Conservation (phyloP, 305 asterid species). For the Fraxinus xanthoxyloides region DNA sequence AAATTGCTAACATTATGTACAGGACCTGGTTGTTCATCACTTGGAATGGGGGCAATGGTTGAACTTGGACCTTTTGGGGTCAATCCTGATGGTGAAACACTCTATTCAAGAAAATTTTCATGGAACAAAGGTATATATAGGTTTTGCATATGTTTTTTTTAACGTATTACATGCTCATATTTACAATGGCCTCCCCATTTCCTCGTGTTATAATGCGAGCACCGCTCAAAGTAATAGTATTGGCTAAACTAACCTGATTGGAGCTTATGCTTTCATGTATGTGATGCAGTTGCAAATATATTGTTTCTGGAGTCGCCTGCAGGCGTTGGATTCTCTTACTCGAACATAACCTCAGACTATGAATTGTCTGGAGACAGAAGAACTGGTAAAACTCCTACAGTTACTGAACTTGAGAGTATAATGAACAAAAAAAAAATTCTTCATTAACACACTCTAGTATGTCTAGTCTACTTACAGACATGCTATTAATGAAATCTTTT, state of each 20-base stretch:
- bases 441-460: background rate
- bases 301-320: conserved; percentile 46
- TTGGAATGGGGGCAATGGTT: conserved; percentile 39
- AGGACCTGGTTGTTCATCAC: conserved; percentile 51
- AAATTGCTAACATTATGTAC: background rate
- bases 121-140: conserved; percentile 36
- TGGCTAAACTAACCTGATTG: background rate
- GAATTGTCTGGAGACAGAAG: conserved; percentile 30
- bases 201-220: too few relatives aligned
- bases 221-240: background rate
- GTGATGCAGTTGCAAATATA: conserved; percentile 36
- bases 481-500: background rate
- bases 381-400: conserved; percentile 19
- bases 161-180: too few relatives aligned
- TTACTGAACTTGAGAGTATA: background rate
- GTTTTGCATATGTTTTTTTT: too few relatives aligned
- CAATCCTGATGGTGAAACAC: conserved; percentile 39
- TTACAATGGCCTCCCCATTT: too few relatives aligned
- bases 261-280: background rate
- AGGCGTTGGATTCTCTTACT: conserved; percentile 46
- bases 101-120: conserved; percentile 31
- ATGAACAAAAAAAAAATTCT: too few relatives aligned
- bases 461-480: background rate
- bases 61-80: conserved; percentile 46
- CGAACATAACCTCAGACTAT: conserved; percentile 35